Evolutionary conservation across 192 early-diverging fungal genomes (phyloP).

Genomic region (Phlyctochytrium bullatum): DNA sequence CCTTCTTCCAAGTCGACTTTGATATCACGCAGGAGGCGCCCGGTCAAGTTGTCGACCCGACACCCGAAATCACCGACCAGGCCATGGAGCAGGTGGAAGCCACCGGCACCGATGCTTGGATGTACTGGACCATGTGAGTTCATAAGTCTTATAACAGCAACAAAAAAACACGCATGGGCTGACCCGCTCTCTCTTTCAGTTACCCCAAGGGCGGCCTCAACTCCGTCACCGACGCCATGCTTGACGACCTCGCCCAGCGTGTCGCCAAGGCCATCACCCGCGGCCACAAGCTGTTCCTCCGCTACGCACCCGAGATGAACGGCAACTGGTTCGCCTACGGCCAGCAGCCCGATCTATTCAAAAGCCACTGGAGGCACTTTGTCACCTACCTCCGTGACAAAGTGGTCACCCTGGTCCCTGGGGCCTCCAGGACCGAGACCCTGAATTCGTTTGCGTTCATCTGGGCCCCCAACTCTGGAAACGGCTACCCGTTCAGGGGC

Average conservation of each 20-base stretch:
- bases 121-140: neutral
- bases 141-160: neutral
- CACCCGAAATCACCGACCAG: neutral
- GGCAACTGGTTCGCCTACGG: constrained; percentile 21
- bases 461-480: constrained; percentile 23
- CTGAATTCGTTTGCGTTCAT: constrained; percentile 22
- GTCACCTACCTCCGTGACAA: constrained; percentile 14
- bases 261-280: constrained; percentile 15
- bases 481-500: constrained; percentile 15
- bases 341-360: constrained; percentile 9
- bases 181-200: constrained; percentile 35
- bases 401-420: no score
- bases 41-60: neutral
- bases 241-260: neutral
- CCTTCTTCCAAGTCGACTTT: constrained; percentile 24
- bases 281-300: constrained; percentile 18
- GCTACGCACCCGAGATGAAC: constrained; percentile 28
- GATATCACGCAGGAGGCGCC: constrained; percentile 16
- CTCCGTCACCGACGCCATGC: constrained; percentile 23
- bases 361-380: constrained; percentile 10
- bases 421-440: no score
- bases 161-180: no score
- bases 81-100: constrained; percentile 25
- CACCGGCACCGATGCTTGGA: constrained; percentile 8
- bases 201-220: constrained; percentile 34